Evolutionary conservation across 805 yeast species (phyloP).

Genomic region (Schwanniomyces occidentalis): DNA sequence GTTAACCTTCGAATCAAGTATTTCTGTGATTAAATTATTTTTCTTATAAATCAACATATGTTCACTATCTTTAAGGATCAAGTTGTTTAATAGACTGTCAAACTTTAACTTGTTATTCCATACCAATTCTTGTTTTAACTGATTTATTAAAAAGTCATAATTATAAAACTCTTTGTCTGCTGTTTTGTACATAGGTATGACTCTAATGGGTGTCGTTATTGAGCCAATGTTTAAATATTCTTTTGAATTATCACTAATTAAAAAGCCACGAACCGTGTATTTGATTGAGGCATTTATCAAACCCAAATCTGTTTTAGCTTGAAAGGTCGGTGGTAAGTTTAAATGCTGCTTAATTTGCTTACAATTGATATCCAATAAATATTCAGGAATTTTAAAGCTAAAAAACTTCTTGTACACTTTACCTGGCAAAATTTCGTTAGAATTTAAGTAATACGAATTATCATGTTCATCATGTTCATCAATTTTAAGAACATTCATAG

Average conservation of each 20-base stretch:
- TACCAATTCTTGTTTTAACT: constrained; percentile 2
- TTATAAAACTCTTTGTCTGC: neutral
- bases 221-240: constrained; percentile 4
- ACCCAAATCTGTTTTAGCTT: constrained; percentile 1
- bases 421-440: constrained; percentile 1
- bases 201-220: neutral
- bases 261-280: constrained; percentile 6
- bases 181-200: constrained; percentile 1
- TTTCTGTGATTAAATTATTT: neutral
- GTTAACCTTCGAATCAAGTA: constrained; percentile 1
- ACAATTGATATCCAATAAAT: constrained; percentile 8
- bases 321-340: constrained; percentile 9
- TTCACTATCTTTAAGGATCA: neutral
- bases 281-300: constrained; percentile 1
- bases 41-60: neutral
- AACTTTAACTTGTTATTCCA: neutral
- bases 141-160: constrained; percentile 1
- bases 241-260: constrained; percentile 2
- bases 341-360: constrained; percentile 5
- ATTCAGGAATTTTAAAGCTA: constrained; percentile 9
- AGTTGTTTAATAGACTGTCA: neutral
- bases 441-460: neutral
- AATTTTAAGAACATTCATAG: constrained; percentile 1
- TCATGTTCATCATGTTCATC: constrained; percentile 1
- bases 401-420: constrained; percentile 8